Base-by-base conservation (phyloP, 495 filamentous ascomycete genomes). In the Geoglossum glabrum region DNA sequence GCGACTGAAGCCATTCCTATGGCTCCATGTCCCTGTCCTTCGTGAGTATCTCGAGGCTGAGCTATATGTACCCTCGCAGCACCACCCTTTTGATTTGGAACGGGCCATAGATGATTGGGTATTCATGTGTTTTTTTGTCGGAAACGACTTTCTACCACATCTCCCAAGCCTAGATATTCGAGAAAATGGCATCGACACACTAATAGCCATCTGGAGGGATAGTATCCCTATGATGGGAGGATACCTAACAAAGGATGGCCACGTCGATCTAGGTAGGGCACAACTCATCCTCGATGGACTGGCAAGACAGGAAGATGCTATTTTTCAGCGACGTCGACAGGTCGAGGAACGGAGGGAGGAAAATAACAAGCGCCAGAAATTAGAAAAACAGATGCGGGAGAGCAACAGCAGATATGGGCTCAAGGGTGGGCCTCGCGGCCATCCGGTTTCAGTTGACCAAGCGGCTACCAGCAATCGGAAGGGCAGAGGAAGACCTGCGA, bases 61-160 rank as follows among this genome's bases (percentile, higher is more conserved):
- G 68, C 79, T 99, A 58, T 75, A 85, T 63, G 80, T 95, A 30
- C 85, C 86, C 45, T 74, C 78, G 33, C 86, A 87, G 54, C 81
- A 82, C 49, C 87, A 88, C 61, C 80, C 79, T 62, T 87, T 86
- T 65, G 87, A 99, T 68, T 73, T 96, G 30, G 92, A 99, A 67
- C 79, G 92, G 62, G 92, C 93, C n/a, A 74, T 99, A 57, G 92
- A 99, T 72, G 92, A 99, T 69, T 97, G 93, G 92, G 87, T 99
- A 17, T 99, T 99, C 70, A 95, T 99, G 90, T 99, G 92, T 73
- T 99, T 94, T 71, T 99, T 99, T 67, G 92, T 99, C 59, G 92
- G 92, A 62, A 99, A 99, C 68, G 93, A 99, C 74, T 99, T 99
- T 72, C 73, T 99, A 62, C 92, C 92, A 49, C 92, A 99, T 74